phyloP scores from a whole-genome alignment of 768 basidiomycete genomes.

The Hygrocybe punicea region DNA sequence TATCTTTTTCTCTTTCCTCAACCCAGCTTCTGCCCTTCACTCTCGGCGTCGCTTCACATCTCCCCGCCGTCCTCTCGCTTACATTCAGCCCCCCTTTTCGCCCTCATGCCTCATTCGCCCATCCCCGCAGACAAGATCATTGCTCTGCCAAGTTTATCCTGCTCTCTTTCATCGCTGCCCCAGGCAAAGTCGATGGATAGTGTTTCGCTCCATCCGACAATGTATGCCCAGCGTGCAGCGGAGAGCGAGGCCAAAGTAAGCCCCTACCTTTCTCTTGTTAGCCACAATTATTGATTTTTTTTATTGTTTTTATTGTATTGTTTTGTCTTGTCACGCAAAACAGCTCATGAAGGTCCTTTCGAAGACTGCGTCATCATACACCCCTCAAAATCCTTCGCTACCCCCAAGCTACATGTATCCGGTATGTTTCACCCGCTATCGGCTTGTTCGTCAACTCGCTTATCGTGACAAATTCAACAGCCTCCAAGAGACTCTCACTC shows the following conservation, averaged over 20 bases:
- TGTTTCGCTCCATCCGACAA: constrained; percentile 63
- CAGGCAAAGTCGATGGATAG: constrained; percentile 67
- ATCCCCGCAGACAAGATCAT: constrained; percentile 49
- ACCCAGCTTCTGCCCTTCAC: no score
- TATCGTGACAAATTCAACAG: constrained; percentile 23
- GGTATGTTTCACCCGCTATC: constrained; percentile 29
- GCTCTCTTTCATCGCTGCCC: constrained; percentile 63
- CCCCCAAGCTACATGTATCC: constrained; percentile 34
- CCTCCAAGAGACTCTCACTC: constrained; percentile 29
- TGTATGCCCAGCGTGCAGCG: constrained; percentile 64
- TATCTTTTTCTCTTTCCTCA: no score
- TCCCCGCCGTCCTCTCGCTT: no score
- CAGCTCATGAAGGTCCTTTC: constrained; percentile 43
- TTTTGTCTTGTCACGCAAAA: constrained; percentile 43
- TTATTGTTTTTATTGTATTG: constrained; percentile 24
- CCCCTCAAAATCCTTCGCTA: constrained; percentile 34
- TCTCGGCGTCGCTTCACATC: no score
- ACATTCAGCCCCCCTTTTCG: neutral
- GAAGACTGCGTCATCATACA: constrained; percentile 41
- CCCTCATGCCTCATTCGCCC: constrained; percentile 9
- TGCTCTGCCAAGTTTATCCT: constrained; percentile 70
- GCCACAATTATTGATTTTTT: neutral
- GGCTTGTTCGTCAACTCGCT: constrained; percentile 3
- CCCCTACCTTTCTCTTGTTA: neutral
- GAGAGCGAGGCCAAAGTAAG: constrained; percentile 75